These are phyloP conservation scores for Nannochloris sp. DNA, from an alignment of 139 green algal species.

Conservation along the genomic window DNA sequence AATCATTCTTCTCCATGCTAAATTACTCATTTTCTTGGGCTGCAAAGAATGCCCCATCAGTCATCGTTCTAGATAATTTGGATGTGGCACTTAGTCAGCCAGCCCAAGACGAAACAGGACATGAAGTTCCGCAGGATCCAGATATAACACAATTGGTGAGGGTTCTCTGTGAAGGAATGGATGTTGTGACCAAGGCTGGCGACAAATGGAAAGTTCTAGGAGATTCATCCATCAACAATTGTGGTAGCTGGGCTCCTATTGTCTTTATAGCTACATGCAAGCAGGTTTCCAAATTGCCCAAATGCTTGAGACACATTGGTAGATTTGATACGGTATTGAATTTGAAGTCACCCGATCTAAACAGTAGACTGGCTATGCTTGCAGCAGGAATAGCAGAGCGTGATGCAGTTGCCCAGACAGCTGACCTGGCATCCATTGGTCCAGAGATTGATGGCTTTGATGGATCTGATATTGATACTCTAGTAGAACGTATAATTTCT, in stretches of 20 bases:
- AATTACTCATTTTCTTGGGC: constrained; percentile 28
- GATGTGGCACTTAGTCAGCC: constrained; percentile 48
- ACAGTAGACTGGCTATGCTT: constrained; percentile 42
- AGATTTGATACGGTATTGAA: constrained; percentile 40
- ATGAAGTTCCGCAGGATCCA: constrained; percentile 10
- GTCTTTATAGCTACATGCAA: constrained; percentile 29
- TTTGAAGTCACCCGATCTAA: constrained; percentile 32
- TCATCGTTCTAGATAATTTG: constrained; percentile 79
- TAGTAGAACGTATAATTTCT: constrained; percentile 61
- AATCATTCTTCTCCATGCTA: constrained; percentile 2
- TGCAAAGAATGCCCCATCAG: constrained; percentile 38
- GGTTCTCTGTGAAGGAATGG: constrained; percentile 33
- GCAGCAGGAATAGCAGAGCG: constrained; percentile 13
- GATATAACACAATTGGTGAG: constrained; percentile 7
- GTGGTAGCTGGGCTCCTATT: constrained; percentile 23
- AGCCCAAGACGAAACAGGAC: constrained; percentile 3
- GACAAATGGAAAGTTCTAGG: constrained; percentile 3
- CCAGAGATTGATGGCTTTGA: constrained; percentile 60
- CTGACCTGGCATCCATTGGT: constrained; percentile 21
- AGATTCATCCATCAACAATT: not conserved
- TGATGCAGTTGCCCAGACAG: constrained; percentile 1
- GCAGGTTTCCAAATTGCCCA: constrained; percentile 27
- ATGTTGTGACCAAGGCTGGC: constrained; percentile 18
- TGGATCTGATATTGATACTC: constrained; percentile 48
- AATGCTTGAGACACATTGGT: constrained; percentile 34